These are phyloP conservation scores for Alternaria sp. DNA, from an alignment of 2,329 filamentous ascomycete species.

Conservation along the genomic window DNA sequence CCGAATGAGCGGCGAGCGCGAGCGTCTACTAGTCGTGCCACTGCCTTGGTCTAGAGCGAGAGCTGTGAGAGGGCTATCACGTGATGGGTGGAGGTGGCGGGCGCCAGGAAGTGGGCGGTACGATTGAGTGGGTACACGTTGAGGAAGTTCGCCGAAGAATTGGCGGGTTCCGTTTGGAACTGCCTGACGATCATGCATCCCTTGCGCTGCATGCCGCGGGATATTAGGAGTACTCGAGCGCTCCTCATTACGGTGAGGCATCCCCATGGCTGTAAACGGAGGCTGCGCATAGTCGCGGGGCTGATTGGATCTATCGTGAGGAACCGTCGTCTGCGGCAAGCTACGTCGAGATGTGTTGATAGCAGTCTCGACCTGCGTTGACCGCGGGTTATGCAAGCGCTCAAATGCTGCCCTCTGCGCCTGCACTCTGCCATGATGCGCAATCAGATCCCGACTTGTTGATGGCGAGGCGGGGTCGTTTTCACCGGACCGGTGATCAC, in stretches of 20 bases:
- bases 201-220: neutral
- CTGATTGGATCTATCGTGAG: conserved; percentile 20
- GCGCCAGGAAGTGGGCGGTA: neutral
- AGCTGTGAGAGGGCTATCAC: conserved; percentile 4
- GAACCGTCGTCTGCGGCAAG: conserved; percentile 12
- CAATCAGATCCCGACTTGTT: neutral
- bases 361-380: neutral
- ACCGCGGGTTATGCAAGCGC: conserved; percentile 15
- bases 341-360: conserved; percentile 12
- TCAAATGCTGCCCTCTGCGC: conserved; percentile 23
- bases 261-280: neutral
- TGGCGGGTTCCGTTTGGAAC: neutral
- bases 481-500: conserved; percentile 30
- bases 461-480: conserved; percentile 19
- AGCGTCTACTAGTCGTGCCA: conserved; percentile 16
- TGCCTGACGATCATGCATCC: neutral
- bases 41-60: conserved; percentile 18
- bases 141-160: neutral
- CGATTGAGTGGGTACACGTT: neutral
- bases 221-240: conserved; percentile 6
- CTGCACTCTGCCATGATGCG: conserved; percentile 17
- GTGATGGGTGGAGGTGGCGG: conserved; percentile 2
- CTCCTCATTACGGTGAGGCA: conserved; percentile 6
- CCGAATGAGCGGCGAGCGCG: conserved; percentile 11
- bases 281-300: conserved; percentile 5